Base-by-base conservation (phyloP, 2,329 filamentous ascomycete genomes). In the Fusarium ramigenum region DNA sequence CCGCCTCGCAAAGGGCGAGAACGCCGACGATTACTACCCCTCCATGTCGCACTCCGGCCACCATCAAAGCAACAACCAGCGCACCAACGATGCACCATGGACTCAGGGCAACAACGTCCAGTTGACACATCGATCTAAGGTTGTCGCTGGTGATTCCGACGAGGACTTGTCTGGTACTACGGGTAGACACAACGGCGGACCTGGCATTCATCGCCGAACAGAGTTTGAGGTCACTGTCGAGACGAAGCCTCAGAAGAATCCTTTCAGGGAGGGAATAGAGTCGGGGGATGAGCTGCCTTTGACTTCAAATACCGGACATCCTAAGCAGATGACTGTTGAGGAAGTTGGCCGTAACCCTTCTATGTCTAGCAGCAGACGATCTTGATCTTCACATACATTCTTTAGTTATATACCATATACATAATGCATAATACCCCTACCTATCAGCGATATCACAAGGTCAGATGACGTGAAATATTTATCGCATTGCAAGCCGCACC, bases 1-100 rank as follows among this genome's bases (percentile, higher is more conserved):
- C 10, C 82, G 81, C 18, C 77, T 85, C 6, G 79, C 79, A 5
- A 70, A 60, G 9, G 59, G 65, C 1, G 63, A 75, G 39, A 53
- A 60, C 10, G 18, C 68, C 3, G 77, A 78, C 49, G 72, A 75
- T 0, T 73, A 73, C 42, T 75, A 77, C 9, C 69, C 73, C 6
- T 69, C 67, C 6, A 40, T 71, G 28, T 77, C 76, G 7, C 61
- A 65, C n/a, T 75, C 76, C 2, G 70, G 72, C 9, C 62, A 76
- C 18, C 57, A 19, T 8, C 49, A 63, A 2, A 68, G 58, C 14
- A 37, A 64, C 7, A 54, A 61, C 19, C 47, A 46, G 50, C 50
- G 50, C 5, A 46, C 58, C 3, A 64, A 73, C 25, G 52, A 76
- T 10, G 36, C 47, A 4, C 58, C 64, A 7, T 78, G 76, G 76